Evolutionary conservation across 805 yeast species (phyloP).

Genomic region (Pichia nakasei): DNA sequence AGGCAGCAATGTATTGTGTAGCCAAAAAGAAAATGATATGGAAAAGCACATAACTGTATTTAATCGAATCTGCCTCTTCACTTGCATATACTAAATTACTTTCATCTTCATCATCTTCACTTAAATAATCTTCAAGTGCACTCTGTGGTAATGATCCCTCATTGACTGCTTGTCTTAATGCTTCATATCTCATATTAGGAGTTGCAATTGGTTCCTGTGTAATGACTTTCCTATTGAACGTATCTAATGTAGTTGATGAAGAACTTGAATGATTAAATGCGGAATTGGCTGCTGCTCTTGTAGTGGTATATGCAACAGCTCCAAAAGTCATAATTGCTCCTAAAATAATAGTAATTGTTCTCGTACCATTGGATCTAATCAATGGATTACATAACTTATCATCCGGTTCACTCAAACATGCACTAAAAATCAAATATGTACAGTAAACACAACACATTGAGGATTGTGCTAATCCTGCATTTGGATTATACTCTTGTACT

Average conservation of each 20-base stretch:
- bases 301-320: slow-evolving; percentile 95
- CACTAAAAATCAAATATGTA: slow-evolving; percentile 82
- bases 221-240: slow-evolving; percentile 16
- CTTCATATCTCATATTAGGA: slow-evolving; percentile 74
- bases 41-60: slow-evolving; percentile 79
- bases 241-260: no score
- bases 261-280: slow-evolving; percentile 38
- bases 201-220: slow-evolving; percentile 44
- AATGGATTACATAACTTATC: slow-evolving; percentile 88
- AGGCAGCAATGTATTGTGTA: slow-evolving; percentile 92
- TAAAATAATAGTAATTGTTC: slow-evolving; percentile 76
- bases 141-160: slow-evolving; percentile 92
- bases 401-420: slow-evolving; percentile 95
- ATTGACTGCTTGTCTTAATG: slow-evolving; percentile 89
- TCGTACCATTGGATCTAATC: slow-evolving; percentile 79
- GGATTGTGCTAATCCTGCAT: slow-evolving; percentile 93
- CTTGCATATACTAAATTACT: slow-evolving; percentile 33
- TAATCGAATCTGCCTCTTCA: slow-evolving; percentile 54
- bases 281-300: slow-evolving; percentile 87
- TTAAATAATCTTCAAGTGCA: slow-evolving; percentile 73
- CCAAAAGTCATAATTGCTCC: slow-evolving; percentile 92
- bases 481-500: slow-evolving; percentile 87
- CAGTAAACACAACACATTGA: slow-evolving; percentile 94
- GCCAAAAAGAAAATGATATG: slow-evolving; percentile 90
- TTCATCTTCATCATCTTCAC: slow-evolving; percentile 27